A percentile compares a stretch with the other conserved stretches of the same genome.
Evolutionary conservation across 1,284 basidiomycete genomes (phyloP).

Genomic region (Stygiomarasmius scandens): DNA sequence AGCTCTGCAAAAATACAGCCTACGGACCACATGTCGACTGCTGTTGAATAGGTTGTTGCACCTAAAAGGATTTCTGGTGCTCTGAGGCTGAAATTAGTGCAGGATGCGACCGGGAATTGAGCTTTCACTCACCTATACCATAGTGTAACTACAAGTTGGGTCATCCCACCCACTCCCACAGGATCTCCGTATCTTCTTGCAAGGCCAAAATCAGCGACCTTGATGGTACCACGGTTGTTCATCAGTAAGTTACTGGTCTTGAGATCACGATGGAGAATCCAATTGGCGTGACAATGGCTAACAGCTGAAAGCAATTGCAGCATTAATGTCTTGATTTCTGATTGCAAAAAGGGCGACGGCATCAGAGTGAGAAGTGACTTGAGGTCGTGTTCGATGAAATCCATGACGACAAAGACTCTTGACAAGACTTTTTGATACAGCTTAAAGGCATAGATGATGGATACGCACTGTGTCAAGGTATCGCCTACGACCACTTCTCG

Average conservation of each 20-base stretch:
- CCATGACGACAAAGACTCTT: constrained; percentile 98
- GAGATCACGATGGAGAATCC: constrained; percentile 97
- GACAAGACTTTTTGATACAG: no score
- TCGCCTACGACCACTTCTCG: constrained; percentile 99
- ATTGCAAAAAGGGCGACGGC: constrained; percentile 94
- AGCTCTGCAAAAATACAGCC: constrained; percentile 96
- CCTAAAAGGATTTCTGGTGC: constrained; percentile 93
- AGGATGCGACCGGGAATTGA: constrained; percentile 1
- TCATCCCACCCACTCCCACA: constrained; percentile 93
- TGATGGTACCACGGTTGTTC: constrained; percentile 87
- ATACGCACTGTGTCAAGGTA: constrained; percentile 94
- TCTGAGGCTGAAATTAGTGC: constrained; percentile 76
- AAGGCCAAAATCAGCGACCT: constrained; percentile 98
- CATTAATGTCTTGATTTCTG: constrained; percentile 97
- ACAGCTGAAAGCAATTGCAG: constrained; percentile 93
- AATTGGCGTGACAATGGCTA: constrained; percentile 89
- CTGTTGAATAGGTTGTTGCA: constrained; percentile 83
- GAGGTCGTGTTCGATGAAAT: constrained; percentile 99
- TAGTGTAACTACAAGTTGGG: constrained; percentile 96
- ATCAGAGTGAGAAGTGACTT: constrained; percentile 93
- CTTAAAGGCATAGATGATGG: no score
- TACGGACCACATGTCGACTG: constrained; percentile 93
- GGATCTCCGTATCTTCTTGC: constrained; percentile 95
- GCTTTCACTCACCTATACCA: constrained; percentile 82
- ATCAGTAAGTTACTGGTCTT: constrained; percentile 99